Evolutionary conservation across 352 stramenopile genomes (phyloP), one percentile per base, ranked within the genome.

Genomic region (Phytophthora gonapodyides): DNA sequence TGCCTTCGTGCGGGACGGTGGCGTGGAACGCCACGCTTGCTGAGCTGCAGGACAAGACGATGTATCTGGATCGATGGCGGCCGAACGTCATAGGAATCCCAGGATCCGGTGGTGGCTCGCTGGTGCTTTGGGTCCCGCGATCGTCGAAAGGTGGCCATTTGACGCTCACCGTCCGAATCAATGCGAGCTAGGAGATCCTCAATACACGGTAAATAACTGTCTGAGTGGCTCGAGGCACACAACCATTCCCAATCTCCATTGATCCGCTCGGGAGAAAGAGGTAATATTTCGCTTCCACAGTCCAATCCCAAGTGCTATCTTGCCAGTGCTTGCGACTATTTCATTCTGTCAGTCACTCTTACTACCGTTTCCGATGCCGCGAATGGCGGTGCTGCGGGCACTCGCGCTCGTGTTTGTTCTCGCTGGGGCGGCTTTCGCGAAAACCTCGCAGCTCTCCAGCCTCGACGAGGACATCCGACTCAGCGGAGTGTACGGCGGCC

Each of bases 31-130:
- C 69, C 13, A 61, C 48, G 9, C 53, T 84, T 31, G 24, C 49
- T 4, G 61, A 67, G 1, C 61, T 84, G 19, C 52, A 80, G 61
- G 73, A 84, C 59, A 82, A 81, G 48, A 84, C 71, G 4, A 15
- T 86, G 53, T 86, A 86, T 52, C 33, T 86, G 31, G 76, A 86
- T 69, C 74, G 76, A 46, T 86, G 74, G 74, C 75, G 76, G 7
- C 72, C 69, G 31, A 64, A 70, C 36, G 54, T 78, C 56, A 43
- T 80, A 6, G 67, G 62, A 24, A 61, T 86, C 21, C 41, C 61
- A 12, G 48, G 61, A 30, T 61, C 55, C 1, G 47, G 61, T 11
- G 61, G 61, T 17, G 71, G 76, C 13, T 86, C 76, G 34, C 49
- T 86, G 17, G 40, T 76, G 16, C 49, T 80, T 6, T 86, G 74